Base-by-base conservation (phyloP, 2,329 filamentous ascomycete species). In the Trichophyton simii region DNA sequence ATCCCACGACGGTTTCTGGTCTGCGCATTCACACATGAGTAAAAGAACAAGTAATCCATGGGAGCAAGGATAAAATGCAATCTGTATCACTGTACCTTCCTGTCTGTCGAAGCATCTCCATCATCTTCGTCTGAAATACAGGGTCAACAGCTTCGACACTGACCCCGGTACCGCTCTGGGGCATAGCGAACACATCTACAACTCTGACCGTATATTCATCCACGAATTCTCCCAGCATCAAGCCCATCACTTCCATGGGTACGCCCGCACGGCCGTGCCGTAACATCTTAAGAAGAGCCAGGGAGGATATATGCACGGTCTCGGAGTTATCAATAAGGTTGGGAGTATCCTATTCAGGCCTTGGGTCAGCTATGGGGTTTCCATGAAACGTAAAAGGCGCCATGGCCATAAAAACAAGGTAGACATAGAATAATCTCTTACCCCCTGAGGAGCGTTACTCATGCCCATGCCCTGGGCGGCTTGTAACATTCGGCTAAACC, bases 41-140 rank as follows among this genome's bases (percentile, higher is more conserved):
- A 28, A 46, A 41, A 38, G 11, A 20, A 7, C 34, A 3, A 34
- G 18, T 28, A 18, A 42, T 28, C 8, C 11, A 55, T n/a, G n/a
- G 8, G 11, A 36, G 34, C n/a, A 36, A 25, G 11, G 52, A 13
- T 38, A 13, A 15, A n/a, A 13, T 2, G 20, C 31, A 54, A 20
- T 59, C 36, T 8, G 46, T 69, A 80, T 55, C 34, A 64, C 64
- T n/a, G 46, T 46, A 95, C 90, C 94, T 84, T 78, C 94, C 94
- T 62, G 94, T 99, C 81, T 99, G 94, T 71, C 89, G 83, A 73
- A 99, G 80, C 94, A 99, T 97, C 74, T 99, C 94, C 94, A 99
- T 99, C 94, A 99, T 99, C 82, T 96, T 99, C 71, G 91, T 96
- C 79, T 99, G 94, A 76, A 99, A 99, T 38, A 99, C 94, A 8